Evolutionary conservation across 192 early-diverging fungal species (phyloP).

Genomic region (Mortierella antarctica): DNA sequence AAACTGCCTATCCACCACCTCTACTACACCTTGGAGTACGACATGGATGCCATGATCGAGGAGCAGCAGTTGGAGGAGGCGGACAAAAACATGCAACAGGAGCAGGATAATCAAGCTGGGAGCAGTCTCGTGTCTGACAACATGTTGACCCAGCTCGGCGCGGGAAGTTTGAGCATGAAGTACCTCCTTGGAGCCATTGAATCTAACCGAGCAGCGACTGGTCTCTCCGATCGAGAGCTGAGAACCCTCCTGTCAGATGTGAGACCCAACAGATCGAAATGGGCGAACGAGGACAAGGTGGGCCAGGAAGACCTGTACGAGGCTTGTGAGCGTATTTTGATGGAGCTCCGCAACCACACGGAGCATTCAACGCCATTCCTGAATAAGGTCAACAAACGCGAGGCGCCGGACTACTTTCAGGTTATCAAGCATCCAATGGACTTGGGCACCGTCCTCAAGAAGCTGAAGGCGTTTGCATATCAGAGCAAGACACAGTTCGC

Average conservation of each 20-base stretch:
- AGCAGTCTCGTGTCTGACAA: constrained; percentile 26
- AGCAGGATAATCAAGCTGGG: constrained; percentile 37
- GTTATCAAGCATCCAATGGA: constrained; percentile 98
- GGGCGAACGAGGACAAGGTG: constrained; percentile 87
- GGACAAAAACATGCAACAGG: constrained; percentile 38
- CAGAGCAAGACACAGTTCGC: constrained; percentile 89
- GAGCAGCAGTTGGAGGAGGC: constrained; percentile 55
- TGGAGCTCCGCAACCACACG: constrained; percentile 81
- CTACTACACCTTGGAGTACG: constrained; percentile 76
- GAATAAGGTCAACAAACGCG: constrained; percentile 86
- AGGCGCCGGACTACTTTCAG: constrained; percentile 90
- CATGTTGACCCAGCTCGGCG: constrained; percentile 27
- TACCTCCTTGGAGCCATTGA: constrained; percentile 83
- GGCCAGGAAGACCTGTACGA: constrained; percentile 95
- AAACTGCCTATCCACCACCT: constrained; percentile 67
- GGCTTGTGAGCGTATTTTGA: constrained; percentile 85
- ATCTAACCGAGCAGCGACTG: constrained; percentile 71
- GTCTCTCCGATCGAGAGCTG: constrained; percentile 75
- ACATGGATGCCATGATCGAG: constrained; percentile 66
- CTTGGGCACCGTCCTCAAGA: constrained; percentile 88
- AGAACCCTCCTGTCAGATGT: constrained; percentile 81
- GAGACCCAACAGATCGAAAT: constrained; percentile 85
- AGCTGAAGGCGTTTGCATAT: constrained; percentile 84
- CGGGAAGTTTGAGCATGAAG: constrained; percentile 59
- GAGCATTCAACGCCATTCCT: constrained; percentile 89